Evolutionary conservation across 768 basidiomycete genomes (phyloP), one percentile per base, ranked within the genome.

Genomic region (Coprinopsis cinerea): DNA sequence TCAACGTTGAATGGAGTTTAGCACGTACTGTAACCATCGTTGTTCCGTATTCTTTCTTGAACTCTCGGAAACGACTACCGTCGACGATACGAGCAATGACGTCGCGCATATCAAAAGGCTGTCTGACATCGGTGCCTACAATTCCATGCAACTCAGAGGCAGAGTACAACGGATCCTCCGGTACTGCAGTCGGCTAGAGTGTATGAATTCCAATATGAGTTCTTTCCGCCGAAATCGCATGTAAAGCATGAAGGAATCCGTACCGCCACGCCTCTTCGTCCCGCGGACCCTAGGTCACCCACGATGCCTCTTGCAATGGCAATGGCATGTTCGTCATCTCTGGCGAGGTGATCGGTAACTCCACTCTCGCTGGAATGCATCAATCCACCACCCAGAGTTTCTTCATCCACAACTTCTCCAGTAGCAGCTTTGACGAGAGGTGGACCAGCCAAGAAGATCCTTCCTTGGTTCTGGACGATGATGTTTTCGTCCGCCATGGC

Each of bases 401-500:
- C 93, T 49, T 93, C 91, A 55, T 94, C 92, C 3, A 97, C 86
- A 18, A 82, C 82, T 62, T 97, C 93, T 26, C 93, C 93, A 0
- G 92, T 93, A 0, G 93, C 93, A 1, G 93, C 93, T 62, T 92
- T 93, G 48, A 97, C 93, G 10, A 97, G 75, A 7, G 93, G 93
- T 10, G 94, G 94, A 0, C 93, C 93, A 13, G 93, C 93, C 15
- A 97, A 77, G 71, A 96, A 96, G 56, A 97, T 96, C 15, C 79
- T 85, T 0, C 93, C 93, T 68, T 95, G 92, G 52, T 93, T 87
- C 52, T 83, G 81, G 26, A 92, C 89, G 53, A 92, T 93, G 57
- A 92, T 77, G 55, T 91, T 93, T 67, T 93, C 90, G 61, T 97
- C 93, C 1, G 92, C 90, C 90, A 97, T 95, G 2, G 93, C 93